A percentile compares a stretch with the other conserved stretches of the same genome.
Evolutionary conservation across 2,329 filamentous ascomycete species (phyloP).

Genomic region (Pseudopithomyces chartarum): DNA sequence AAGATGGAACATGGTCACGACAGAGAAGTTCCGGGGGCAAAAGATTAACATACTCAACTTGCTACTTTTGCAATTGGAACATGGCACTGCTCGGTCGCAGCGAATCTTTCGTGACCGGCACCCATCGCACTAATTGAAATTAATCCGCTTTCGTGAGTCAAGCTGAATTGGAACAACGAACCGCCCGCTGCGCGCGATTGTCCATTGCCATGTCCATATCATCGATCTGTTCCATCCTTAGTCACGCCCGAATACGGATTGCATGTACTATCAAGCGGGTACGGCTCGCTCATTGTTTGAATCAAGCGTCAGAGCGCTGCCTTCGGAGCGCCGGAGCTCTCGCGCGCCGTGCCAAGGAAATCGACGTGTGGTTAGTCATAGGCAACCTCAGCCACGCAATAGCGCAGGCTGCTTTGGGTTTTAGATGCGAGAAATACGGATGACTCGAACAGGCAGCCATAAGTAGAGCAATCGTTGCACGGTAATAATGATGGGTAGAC

Average conservation of each 20-base stretch:
- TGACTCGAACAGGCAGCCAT: too few species aligned
- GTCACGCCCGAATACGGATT: neutral
- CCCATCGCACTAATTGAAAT: conserved; percentile 35
- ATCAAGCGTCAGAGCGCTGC: neutral
- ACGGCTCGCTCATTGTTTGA: conserved; percentile 15
- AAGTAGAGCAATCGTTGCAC: too few species aligned
- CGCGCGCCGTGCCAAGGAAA: conserved; percentile 20
- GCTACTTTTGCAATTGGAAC: conserved; percentile 44
- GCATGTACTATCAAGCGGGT: conserved; percentile 6
- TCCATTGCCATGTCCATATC: conserved; percentile 38
- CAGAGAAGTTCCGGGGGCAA: neutral
- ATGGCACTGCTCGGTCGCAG: conserved; percentile 39
- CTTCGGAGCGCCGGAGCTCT: conserved; percentile 16
- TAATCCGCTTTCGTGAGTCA: conserved; percentile 1
- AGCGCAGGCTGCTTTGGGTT: neutral
- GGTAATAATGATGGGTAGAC: too few species aligned
- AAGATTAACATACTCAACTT: conserved; percentile 35
- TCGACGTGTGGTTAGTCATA: neutral
- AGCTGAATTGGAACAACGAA: conserved; percentile 12
- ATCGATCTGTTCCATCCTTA: conserved; percentile 34
- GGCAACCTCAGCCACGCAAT: neutral
- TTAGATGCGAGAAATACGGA: neutral
- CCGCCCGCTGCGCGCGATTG: conserved; percentile 33
- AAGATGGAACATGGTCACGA: neutral
- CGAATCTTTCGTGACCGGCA: conserved; percentile 43